phyloP scores from a whole-genome alignment of 192 early-diverging fungal species.

The Thoreauomyces humboldtii region DNA sequence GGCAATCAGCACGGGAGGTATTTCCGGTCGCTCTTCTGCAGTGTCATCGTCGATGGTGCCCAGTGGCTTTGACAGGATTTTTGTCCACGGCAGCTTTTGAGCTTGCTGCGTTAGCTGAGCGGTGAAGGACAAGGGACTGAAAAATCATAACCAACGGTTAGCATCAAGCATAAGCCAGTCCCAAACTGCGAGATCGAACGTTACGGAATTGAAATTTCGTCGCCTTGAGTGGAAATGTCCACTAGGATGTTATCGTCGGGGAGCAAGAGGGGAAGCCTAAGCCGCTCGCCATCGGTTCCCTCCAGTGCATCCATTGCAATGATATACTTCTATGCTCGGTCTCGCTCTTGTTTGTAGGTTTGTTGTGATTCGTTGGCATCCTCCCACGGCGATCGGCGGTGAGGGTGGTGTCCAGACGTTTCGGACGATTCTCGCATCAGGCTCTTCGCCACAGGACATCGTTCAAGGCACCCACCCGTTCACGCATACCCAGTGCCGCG shows the following conservation, averaged over 20 bases:
- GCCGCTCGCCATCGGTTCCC: no score
- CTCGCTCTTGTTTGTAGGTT: no score
- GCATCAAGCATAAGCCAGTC: neutral
- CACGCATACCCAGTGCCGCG: no score
- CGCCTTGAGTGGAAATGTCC: slow-evolving; percentile 6
- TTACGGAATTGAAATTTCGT: slow-evolving; percentile 2
- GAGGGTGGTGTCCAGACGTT: no score
- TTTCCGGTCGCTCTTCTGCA: neutral
- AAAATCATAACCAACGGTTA: neutral
- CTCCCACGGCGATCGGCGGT: no score
- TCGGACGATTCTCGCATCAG: no score
- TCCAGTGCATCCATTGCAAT: no score
- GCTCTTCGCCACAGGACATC: no score
- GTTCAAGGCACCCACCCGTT: no score
- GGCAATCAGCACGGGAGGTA: neutral
- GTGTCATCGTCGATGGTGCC: neutral
- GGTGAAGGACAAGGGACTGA: neutral
- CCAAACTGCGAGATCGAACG: neutral
- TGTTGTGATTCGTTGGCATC: no score
- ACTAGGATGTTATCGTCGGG: neutral
- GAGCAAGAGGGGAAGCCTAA: neutral
- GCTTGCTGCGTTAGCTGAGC: slow-evolving; percentile 3
- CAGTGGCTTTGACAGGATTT: slow-evolving; percentile 11
- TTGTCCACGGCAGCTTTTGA: slow-evolving; percentile 4
- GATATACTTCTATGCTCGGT: no score